These are phyloP conservation scores for Beauveria bassiana DNA, from an alignment of 2,329 filamentous ascomycete species.

Conservation along the genomic window DNA sequence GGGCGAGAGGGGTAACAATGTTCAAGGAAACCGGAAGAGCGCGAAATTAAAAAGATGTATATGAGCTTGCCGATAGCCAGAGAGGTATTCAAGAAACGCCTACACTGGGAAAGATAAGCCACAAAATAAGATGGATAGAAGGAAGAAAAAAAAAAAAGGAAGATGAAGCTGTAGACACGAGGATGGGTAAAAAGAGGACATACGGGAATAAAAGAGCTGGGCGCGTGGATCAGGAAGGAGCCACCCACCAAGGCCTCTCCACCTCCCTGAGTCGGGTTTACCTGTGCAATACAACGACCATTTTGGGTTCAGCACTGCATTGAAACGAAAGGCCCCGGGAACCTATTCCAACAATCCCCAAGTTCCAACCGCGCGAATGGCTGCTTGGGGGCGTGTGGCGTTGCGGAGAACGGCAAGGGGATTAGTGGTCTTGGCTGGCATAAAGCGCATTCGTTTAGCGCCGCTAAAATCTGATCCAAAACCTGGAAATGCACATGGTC, in stretches of 20 bases:
- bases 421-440: constrained; percentile 1
- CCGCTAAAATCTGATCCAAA: background rate
- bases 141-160: background rate
- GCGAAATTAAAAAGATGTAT: background rate
- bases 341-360: background rate
- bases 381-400: background rate
- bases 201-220: constrained; percentile 7
- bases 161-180: background rate
- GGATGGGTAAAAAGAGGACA: background rate
- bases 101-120: background rate
- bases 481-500: too few relatives aligned
- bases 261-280: background rate
- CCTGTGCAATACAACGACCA: background rate
- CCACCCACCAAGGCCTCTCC: background rate
- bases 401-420: constrained; percentile 2
- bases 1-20: too few relatives aligned
- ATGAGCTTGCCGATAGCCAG: background rate
- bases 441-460: background rate
- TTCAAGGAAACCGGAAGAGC: too few relatives aligned
- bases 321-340: background rate
- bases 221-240: background rate
- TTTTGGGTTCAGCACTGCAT: background rate
- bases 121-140: background rate
- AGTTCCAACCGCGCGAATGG: background rate
- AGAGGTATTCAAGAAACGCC: background rate